phyloP scores from a whole-genome alignment of 345 rosid species.

The Linum tenue region DNA sequence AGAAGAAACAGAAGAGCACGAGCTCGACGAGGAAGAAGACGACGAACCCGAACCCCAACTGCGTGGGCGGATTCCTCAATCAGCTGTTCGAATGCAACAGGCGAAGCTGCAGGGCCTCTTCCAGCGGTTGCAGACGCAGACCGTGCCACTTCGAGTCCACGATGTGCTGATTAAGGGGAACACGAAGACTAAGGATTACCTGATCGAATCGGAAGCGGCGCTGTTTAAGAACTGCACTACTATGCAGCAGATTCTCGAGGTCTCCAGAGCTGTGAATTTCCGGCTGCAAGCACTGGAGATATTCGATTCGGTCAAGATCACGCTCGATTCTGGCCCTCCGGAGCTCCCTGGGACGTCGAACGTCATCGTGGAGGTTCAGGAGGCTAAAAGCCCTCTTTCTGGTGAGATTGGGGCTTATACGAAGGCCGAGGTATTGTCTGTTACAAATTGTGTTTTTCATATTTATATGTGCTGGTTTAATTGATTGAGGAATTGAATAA shows the following conservation, averaged over 20 bases:
- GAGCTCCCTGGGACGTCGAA: conserved; percentile 86
- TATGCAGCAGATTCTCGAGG: conserved; percentile 67
- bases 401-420: conserved; percentile 72
- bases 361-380: conserved; percentile 62
- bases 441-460: background rate
- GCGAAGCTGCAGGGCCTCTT: conserved; percentile 40
- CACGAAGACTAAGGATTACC: conserved; percentile 60
- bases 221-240: conserved; percentile 47
- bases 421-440: conserved; percentile 49
- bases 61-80: conserved; percentile 8
- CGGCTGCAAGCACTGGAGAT: conserved; percentile 58
- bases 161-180: conserved; percentile 75
- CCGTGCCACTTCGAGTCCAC: conserved; percentile 71
- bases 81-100: conserved; percentile 10
- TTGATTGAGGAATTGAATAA: background rate
- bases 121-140: conserved; percentile 37
- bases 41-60: conserved; percentile 23
- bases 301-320: conserved; percentile 72
- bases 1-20: conserved; percentile 21
- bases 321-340: conserved; percentile 76
- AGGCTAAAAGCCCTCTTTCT: conserved; percentile 44
- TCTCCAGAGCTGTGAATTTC: conserved; percentile 46
- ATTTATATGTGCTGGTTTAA: no score
- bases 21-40: conserved; percentile 18
- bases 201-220: conserved; percentile 62